Percentiles rank a stretch among this genome's conserved stretches.
phyloP scores from a whole-genome alignment of 2,329 filamentous ascomycete genomes.

The Phialocephala sp. region DNA sequence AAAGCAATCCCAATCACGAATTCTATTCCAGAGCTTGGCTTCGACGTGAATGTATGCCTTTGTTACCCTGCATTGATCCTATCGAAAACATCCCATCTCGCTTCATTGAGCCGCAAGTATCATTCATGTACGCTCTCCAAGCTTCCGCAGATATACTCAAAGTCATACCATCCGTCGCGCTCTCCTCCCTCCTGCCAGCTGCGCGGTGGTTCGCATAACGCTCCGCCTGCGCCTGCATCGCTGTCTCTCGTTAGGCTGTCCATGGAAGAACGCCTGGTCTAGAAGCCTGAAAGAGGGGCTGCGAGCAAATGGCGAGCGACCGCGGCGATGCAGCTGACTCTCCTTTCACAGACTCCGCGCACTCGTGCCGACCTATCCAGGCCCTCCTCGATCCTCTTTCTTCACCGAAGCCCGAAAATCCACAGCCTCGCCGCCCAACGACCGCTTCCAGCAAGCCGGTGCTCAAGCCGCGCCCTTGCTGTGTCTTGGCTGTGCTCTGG shows the following conservation, averaged over 20 bases:
- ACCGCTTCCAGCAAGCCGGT: background rate
- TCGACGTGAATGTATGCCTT: background rate
- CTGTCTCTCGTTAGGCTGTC: constrained; percentile 12
- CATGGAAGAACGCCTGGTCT: constrained; percentile 25
- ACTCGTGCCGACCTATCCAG: background rate
- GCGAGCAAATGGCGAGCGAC: constrained; percentile 15
- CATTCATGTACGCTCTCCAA: background rate
- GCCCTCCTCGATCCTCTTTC: background rate
- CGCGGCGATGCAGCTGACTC: constrained; percentile 9
- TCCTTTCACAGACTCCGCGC: background rate
- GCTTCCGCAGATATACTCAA: background rate
- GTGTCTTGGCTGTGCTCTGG: constrained; percentile 9
- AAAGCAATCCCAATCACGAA: constrained; percentile 8
- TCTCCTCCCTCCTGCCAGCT: background rate
- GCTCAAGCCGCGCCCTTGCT: constrained; percentile 2
- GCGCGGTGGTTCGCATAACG: constrained; percentile 19
- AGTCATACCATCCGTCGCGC: background rate
- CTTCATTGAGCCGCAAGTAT: constrained; percentile 4
- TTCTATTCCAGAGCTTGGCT: constrained; percentile 1
- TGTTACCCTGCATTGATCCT: background rate
- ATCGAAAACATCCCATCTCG: background rate
- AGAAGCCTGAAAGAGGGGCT: constrained; percentile 31
- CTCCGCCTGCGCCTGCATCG: constrained; percentile 14
- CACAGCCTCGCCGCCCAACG: constrained; percentile 15
- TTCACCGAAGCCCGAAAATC: constrained; percentile 6